Evolutionary conservation across 805 yeast species (phyloP).

Genomic region (Ogataea paraovalis): DNA sequence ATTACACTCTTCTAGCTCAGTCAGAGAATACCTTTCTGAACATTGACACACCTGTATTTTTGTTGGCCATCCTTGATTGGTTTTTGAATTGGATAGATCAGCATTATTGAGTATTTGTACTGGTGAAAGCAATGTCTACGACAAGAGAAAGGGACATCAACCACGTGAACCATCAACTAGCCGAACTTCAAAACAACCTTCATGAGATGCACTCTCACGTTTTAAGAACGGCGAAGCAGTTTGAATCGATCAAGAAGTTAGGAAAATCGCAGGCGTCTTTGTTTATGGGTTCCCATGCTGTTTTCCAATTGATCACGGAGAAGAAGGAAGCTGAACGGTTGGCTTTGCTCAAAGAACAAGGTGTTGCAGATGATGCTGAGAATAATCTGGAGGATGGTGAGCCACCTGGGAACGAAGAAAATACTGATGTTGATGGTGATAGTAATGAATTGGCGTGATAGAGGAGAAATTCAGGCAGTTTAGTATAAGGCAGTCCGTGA

Average conservation of each 20-base stretch:
- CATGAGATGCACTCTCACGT: conserved; percentile 18
- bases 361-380: neutral
- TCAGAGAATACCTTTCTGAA: too few relatives aligned
- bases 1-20: too few relatives aligned
- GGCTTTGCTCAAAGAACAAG: conserved; percentile 9
- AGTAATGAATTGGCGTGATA: too few relatives aligned
- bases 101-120: too few relatives aligned
- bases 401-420: too few relatives aligned
- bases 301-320: conserved; percentile 27
- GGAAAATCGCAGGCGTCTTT: conserved; percentile 27
- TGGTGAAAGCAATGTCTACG: conserved; percentile 4
- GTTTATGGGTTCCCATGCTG: conserved; percentile 30
- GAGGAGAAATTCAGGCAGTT: too few relatives aligned
- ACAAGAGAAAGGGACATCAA: conserved; percentile 19
- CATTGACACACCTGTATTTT: too few relatives aligned
- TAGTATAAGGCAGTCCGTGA: too few relatives aligned
- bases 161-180: conserved; percentile 20
- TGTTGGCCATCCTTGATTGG: too few relatives aligned
- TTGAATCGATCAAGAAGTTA: conserved; percentile 23
- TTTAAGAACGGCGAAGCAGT: conserved; percentile 23
- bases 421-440: too few relatives aligned
- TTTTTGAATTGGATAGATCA: too few relatives aligned
- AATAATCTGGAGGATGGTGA: neutral
- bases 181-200: conserved; percentile 21
- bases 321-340: conserved; percentile 20